A percentile compares a stretch with the other conserved stretches of the same genome.
Conservation (phyloP, 192 early-diverging fungal species). For the Lunasporangiospora selenospora region DNA sequence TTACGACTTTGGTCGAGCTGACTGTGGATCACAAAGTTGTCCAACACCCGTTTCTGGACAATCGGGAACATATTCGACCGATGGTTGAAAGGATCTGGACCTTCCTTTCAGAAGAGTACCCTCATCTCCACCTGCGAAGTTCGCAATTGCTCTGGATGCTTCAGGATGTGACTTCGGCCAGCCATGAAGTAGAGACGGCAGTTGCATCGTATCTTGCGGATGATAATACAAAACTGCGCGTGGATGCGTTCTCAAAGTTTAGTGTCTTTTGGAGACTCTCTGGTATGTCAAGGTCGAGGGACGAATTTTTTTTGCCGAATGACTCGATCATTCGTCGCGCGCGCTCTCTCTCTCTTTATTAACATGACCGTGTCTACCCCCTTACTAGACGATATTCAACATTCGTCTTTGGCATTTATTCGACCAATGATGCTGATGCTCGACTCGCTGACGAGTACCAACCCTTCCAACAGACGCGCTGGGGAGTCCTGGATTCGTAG, state of each 20-base stretch:
- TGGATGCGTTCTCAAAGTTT: conserved; percentile 65
- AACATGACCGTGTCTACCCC: neutral
- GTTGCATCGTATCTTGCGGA: conserved; percentile 58
- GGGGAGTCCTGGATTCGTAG: conserved; percentile 78
- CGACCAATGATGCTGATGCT: conserved; percentile 82
- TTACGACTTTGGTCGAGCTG: conserved; percentile 53
- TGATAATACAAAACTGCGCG: conserved; percentile 34
- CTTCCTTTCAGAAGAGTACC: conserved; percentile 62
- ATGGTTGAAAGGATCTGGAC: conserved; percentile 73
- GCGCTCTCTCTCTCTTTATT: too few relatives aligned
- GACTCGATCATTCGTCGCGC: too few relatives aligned
- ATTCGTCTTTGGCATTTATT: conserved; percentile 61
- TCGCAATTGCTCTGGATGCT: conserved; percentile 74
- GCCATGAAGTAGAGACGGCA: conserved; percentile 67
- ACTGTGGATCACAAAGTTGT: conserved; percentile 48
- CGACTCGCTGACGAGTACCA: conserved; percentile 67
- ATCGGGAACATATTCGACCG: conserved; percentile 32
- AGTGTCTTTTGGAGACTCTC: conserved; percentile 75
- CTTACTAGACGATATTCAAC: conserved; percentile 40
- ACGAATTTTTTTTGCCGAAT: too few relatives aligned
- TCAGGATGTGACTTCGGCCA: conserved; percentile 53
- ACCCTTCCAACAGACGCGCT: conserved; percentile 59
- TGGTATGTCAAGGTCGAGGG: conserved; percentile 13
- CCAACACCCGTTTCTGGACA: conserved; percentile 28
- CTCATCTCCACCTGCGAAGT: conserved; percentile 64